Conservation (phyloP, 2,329 filamentous ascomycete species). For the Diaporthe citrichinensis region DNA sequence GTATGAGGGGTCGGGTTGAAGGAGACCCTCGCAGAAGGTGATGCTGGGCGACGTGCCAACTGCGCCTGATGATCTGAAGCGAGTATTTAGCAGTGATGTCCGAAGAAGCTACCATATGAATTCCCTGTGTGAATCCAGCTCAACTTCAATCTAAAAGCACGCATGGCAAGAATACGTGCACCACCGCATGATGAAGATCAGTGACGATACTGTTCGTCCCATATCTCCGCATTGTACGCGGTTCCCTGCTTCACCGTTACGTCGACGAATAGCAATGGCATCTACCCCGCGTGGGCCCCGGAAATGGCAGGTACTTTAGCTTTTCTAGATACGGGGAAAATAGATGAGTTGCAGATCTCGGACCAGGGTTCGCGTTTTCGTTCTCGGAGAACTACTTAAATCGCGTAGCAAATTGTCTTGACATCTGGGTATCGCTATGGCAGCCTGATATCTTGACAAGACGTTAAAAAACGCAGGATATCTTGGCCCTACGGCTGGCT, state of each 20-base stretch:
- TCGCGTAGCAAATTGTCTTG: background rate
- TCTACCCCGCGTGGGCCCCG: constrained; percentile 29
- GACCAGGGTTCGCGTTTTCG: background rate
- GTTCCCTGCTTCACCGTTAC: background rate
- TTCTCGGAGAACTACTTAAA: too few species aligned
- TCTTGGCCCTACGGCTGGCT: too few species aligned
- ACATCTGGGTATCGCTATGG: too few species aligned
- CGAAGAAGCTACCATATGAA: background rate
- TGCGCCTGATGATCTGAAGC: too few species aligned
- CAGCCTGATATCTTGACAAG: too few species aligned
- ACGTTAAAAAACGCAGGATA: background rate
- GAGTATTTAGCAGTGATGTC: background rate
- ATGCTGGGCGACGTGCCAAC: background rate
- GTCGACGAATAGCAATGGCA: constrained; percentile 10
- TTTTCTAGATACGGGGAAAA: background rate
- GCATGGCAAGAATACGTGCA: background rate
- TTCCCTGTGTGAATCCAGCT: too few species aligned
- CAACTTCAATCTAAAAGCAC: background rate
- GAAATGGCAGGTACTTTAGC: constrained; percentile 35
- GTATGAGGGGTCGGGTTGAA: background rate
- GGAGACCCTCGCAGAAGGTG: background rate
- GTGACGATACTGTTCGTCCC: background rate
- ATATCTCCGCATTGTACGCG: constrained; percentile 9
- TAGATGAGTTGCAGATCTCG: constrained; percentile 34
- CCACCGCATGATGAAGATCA: background rate